phyloP scores from a whole-genome alignment of 1,139 yeast species.

The Candida neerlandica region DNA sequence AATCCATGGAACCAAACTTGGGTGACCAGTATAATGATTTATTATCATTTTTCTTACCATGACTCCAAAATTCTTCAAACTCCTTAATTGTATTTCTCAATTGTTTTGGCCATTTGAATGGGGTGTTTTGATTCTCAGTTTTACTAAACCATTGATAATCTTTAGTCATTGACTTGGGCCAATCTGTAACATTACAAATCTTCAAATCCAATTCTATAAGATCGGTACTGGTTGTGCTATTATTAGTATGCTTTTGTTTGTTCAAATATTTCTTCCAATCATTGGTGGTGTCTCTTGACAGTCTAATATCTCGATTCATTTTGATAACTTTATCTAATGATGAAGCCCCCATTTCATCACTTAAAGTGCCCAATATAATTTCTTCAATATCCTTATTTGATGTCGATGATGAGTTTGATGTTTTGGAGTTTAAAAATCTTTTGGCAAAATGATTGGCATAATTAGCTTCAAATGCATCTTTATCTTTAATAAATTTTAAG shows the following conservation, averaged over 20 bases:
- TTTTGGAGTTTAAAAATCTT: conserved; percentile 62
- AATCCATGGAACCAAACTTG: conserved; percentile 67
- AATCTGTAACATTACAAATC: conserved; percentile 54
- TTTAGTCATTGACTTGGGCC: conserved; percentile 57
- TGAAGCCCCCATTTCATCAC: conserved; percentile 79
- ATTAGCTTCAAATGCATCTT: conserved; percentile 83
- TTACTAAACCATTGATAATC: conserved; percentile 53
- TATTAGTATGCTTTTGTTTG: conserved; percentile 7
- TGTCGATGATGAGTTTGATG: conserved; percentile 19
- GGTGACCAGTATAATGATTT: conserved; percentile 84
- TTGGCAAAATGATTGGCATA: conserved; percentile 91
- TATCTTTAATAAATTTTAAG: conserved; percentile 73
- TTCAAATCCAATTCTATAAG: conserved; percentile 50
- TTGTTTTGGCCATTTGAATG: conserved; percentile 53
- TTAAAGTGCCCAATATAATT: conserved; percentile 65
- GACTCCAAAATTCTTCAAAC: conserved; percentile 48
- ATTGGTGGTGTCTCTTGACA: conserved; percentile 60
- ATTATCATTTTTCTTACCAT: conserved; percentile 67
- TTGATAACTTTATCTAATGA: conserved; percentile 82
- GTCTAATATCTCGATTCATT: conserved; percentile 83
- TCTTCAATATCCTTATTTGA: conserved; percentile 67
- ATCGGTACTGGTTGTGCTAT: conserved; percentile 16
- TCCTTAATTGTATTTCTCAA: conserved; percentile 38
- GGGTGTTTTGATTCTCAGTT: conserved; percentile 35
- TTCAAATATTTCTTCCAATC: conserved; percentile 45